phyloP scores from a whole-genome alignment of 2,329 filamentous ascomycete genomes.

The Penicillium sp. region DNA sequence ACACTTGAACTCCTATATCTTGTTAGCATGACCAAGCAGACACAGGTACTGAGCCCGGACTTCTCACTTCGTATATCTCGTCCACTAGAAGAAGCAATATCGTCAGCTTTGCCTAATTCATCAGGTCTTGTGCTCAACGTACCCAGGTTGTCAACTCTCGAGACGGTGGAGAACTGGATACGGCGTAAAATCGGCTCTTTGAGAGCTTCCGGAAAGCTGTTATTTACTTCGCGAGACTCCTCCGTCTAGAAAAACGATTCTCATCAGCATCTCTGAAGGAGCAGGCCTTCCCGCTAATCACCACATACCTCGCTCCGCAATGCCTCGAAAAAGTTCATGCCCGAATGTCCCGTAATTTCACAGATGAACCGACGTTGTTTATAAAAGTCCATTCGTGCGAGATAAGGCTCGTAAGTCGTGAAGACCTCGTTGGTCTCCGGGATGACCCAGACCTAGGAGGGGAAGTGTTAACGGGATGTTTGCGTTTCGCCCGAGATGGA shows the following conservation, averaged over 20 bases:
- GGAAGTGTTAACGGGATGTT: conserved; percentile 9
- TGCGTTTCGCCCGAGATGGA: conserved; percentile 6
- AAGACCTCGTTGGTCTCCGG: conserved; percentile 87
- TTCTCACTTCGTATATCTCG: conserved; percentile 45
- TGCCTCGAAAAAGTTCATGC: conserved; percentile 86
- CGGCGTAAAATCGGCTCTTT: conserved; percentile 85
- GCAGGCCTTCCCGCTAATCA: neutral
- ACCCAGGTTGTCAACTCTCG: conserved; percentile 75
- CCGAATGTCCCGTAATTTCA: conserved; percentile 89
- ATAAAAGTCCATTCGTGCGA: conserved; percentile 85
- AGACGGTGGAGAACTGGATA: conserved; percentile 85
- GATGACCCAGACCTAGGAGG: conserved; percentile 77
- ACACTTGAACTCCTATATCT: conserved; percentile 62
- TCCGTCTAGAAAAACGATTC: conserved; percentile 50
- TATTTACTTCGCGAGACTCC: conserved; percentile 83
- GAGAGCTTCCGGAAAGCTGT: conserved; percentile 81
- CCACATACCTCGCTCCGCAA: conserved; percentile 76
- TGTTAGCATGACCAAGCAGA: conserved; percentile 1
- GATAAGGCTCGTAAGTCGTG: conserved; percentile 77
- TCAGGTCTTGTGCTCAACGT: conserved; percentile 1
- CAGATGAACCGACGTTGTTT: conserved; percentile 91
- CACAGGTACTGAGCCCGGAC: neutral
- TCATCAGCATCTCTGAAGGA: neutral
- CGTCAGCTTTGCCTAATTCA: conserved; percentile 15
- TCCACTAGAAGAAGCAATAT: conserved; percentile 39